These are phyloP conservation scores for Candida insectorum DNA, from an alignment of 805 yeast genomes.

Conservation along the genomic window DNA sequence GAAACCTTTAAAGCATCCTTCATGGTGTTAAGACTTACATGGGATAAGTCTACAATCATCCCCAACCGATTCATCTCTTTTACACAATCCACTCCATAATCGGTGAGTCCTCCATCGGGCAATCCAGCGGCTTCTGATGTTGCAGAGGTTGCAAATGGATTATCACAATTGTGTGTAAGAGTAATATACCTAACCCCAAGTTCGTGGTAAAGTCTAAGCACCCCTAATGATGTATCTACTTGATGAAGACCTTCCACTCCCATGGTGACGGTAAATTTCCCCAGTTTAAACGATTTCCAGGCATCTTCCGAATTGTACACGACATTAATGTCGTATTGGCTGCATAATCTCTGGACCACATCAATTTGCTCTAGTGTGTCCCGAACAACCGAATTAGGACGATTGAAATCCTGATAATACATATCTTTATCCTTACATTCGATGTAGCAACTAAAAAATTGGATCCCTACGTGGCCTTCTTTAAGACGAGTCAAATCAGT, in stretches of 20 bases:
- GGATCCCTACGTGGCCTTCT: conserved; percentile 46
- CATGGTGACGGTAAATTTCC: conserved; percentile 43
- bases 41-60: conserved; percentile 50
- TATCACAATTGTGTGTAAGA: conserved; percentile 54
- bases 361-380: conserved; percentile 56
- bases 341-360: conserved; percentile 43
- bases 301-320: conserved; percentile 44
- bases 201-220: conserved; percentile 45
- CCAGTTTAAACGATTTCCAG: conserved; percentile 23
- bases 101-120: conserved; percentile 42
- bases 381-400: conserved; percentile 42
- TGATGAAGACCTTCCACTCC: conserved; percentile 58
- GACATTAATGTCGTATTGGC: conserved; percentile 37
- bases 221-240: conserved; percentile 47
- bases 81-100: conserved; percentile 38
- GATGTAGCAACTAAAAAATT: conserved; percentile 49
- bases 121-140: conserved; percentile 44
- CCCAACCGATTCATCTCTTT: conserved; percentile 52
- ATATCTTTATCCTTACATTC: conserved; percentile 40
- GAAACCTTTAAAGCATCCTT: conserved; percentile 37
- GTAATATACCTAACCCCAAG: conserved; percentile 55
- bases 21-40: conserved; percentile 49
- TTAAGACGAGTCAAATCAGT: conserved; percentile 43
- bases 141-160: conserved; percentile 57
- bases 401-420: conserved; percentile 43